A percentile compares a stretch with the other conserved stretches of the same genome.
These are phyloP conservation scores for Trypanosoma melophagium DNA, from an alignment of 208 protist species.

Conservation along the genomic window DNA sequence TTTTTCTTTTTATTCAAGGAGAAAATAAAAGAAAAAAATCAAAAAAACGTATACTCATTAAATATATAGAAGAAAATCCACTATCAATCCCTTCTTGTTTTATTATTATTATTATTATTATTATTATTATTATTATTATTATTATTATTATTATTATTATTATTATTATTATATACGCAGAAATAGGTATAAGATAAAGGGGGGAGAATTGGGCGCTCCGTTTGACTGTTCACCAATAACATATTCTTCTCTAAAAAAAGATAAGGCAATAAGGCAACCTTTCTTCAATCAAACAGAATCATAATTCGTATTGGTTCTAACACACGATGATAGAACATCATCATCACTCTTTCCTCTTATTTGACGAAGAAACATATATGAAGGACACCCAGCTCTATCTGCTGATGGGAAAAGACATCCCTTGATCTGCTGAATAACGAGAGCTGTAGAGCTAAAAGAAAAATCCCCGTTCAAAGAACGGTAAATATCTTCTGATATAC, in stretches of 20 bases:
- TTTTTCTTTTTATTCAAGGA: neutral
- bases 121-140: too few species aligned
- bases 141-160: too few species aligned
- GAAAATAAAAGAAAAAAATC: conserved; percentile 19
- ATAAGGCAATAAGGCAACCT: neutral
- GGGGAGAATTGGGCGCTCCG: too few species aligned
- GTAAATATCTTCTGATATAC: conserved; percentile 37
- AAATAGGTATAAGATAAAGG: neutral
- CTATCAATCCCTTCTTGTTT: neutral
- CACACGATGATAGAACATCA: conserved; percentile 55
- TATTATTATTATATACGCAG: too few species aligned
- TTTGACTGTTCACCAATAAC: too few species aligned
- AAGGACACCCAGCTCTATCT: conserved; percentile 45
- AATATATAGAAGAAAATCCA: neutral
- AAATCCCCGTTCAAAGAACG: conserved; percentile 27
- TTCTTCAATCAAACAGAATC: conserved; percentile 8
- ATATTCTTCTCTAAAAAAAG: conserved; percentile 4
- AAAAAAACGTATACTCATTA: conserved; percentile 14
- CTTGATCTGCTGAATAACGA: conserved; percentile 43
- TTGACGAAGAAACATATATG: conserved; percentile 57
- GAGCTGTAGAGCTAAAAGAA: conserved; percentile 31
- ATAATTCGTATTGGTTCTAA: conserved; percentile 35
- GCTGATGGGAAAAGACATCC: conserved; percentile 47
- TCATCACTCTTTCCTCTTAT: conserved; percentile 47
- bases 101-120: too few species aligned